A percentile compares a stretch with the other conserved stretches of the same genome.
These are phyloP conservation scores for Phytophthora fragariaefolia DNA, from an alignment of 352 stramenopile genomes.

Conservation along the genomic window DNA sequence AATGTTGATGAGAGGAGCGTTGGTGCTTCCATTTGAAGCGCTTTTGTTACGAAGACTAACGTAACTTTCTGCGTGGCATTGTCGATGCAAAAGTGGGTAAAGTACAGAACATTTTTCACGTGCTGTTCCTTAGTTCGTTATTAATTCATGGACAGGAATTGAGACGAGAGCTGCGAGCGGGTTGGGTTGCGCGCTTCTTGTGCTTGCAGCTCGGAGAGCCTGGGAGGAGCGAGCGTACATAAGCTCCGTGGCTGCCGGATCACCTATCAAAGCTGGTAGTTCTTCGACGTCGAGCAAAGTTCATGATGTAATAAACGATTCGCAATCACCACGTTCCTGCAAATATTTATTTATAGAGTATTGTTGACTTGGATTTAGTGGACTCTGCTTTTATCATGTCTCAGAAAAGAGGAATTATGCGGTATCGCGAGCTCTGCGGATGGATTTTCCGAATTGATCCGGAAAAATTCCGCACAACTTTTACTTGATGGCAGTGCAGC, in stretches of 20 bases:
- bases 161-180: neutral
- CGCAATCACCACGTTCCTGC: neutral
- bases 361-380: neutral
- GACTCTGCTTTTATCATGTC: constrained; percentile 4
- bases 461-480: constrained; percentile 14
- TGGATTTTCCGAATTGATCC: constrained; percentile 11
- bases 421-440: constrained; percentile 9
- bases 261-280: constrained; percentile 19
- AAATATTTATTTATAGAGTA: constrained; percentile 15
- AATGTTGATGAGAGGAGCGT: constrained; percentile 19
- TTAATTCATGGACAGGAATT: too few relatives aligned
- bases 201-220: neutral
- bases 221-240: constrained; percentile 2
- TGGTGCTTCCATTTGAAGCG: neutral
- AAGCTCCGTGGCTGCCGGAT: constrained; percentile 5
- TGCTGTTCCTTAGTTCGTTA: too few relatives aligned
- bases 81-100: neutral
- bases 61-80: constrained; percentile 13
- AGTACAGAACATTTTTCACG: neutral
- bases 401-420: constrained; percentile 3
- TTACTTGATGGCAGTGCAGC: constrained; percentile 10
- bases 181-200: neutral
- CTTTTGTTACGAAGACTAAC: constrained; percentile 13
- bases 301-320: constrained; percentile 5
- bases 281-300: constrained; percentile 8